Evolutionary conservation across 129 eudicot genomes (phyloP).

Genomic region (Erigeron canadensis): DNA sequence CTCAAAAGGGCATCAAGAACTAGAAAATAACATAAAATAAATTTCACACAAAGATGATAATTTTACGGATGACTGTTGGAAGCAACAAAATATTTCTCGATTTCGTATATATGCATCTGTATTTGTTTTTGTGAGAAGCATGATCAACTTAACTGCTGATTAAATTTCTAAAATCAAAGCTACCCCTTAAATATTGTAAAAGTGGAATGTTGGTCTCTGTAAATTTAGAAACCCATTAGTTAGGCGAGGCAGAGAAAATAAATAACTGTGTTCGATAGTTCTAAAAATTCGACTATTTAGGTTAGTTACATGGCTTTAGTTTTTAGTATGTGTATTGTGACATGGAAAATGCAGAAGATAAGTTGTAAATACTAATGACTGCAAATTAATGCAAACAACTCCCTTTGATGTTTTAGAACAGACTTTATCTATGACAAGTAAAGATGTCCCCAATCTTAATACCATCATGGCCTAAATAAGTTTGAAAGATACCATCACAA

Average conservation of each 20-base stretch:
- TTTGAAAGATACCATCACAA: too few relatives aligned
- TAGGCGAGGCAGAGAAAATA: background rate
- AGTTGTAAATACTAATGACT: too few relatives aligned
- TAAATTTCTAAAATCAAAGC: background rate
- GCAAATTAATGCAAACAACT: too few relatives aligned
- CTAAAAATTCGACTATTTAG: background rate
- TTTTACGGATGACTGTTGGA: background rate
- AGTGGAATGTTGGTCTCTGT: background rate
- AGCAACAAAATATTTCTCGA: background rate
- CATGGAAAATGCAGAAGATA: too few relatives aligned
- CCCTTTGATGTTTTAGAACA: too few relatives aligned
- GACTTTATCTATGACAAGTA: too few relatives aligned
- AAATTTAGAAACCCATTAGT: background rate
- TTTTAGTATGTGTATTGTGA: too few relatives aligned
- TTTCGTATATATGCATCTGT: background rate
- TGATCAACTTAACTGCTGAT: background rate
- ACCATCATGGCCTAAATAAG: too few relatives aligned
- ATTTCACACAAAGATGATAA: background rate
- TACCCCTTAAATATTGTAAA: background rate
- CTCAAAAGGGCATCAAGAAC: constrained; percentile 14
- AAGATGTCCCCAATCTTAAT: too few relatives aligned
- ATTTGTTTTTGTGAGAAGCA: background rate
- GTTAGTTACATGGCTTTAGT: too few relatives aligned
- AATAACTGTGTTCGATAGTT: background rate
- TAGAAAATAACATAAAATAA: background rate